A percentile compares a stretch with the other conserved stretches of the same genome.
phyloP scores from a whole-genome alignment of 2,329 filamentous ascomycete species.

The Phyllosticta ampelicida region DNA sequence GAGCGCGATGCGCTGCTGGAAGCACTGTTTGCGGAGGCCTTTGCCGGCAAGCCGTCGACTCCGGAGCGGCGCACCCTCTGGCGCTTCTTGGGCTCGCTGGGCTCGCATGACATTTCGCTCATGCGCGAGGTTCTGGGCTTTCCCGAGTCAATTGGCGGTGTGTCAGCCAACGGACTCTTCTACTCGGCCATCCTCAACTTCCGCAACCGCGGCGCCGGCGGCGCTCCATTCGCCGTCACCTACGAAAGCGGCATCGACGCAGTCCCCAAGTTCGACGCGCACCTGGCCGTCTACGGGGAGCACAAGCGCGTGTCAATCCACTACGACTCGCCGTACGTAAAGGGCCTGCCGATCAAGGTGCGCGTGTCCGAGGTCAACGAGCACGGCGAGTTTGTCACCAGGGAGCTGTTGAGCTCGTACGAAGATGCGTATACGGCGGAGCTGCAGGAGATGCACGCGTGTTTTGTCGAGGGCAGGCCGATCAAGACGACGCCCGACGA shows the following conservation, averaged over 20 bases:
- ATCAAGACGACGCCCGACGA: conserved; percentile 28
- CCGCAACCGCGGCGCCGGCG: neutral
- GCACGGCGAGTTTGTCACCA: conserved; percentile 18
- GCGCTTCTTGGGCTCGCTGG: conserved; percentile 38
- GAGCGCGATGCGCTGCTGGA: conserved; percentile 17
- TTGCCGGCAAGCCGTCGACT: conserved; percentile 20
- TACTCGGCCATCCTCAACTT: conserved; percentile 7
- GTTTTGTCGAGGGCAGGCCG: conserved; percentile 19
- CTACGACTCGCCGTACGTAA: conserved; percentile 50
- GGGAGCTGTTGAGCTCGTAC: conserved; percentile 23
- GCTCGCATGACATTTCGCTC: conserved; percentile 31
- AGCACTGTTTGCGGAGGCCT: conserved; percentile 24
- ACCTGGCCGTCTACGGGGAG: conserved; percentile 42
- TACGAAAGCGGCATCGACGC: conserved; percentile 48
- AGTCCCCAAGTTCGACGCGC: conserved; percentile 44
- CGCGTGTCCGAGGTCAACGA: conserved; percentile 35
- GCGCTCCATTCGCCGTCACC: conserved; percentile 41
- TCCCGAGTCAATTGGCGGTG: conserved; percentile 4
- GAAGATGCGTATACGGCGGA: conserved; percentile 29
- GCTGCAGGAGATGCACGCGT: conserved; percentile 26
- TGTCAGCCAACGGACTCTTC: conserved; percentile 5
- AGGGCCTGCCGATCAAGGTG: conserved; percentile 42
- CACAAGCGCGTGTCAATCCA: conserved; percentile 45
- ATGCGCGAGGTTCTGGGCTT: conserved; percentile 9
- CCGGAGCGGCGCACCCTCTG: conserved; percentile 23